Base-by-base conservation (phyloP, 1,284 basidiomycete species). In the Trichosporon coremiiforme region DNA sequence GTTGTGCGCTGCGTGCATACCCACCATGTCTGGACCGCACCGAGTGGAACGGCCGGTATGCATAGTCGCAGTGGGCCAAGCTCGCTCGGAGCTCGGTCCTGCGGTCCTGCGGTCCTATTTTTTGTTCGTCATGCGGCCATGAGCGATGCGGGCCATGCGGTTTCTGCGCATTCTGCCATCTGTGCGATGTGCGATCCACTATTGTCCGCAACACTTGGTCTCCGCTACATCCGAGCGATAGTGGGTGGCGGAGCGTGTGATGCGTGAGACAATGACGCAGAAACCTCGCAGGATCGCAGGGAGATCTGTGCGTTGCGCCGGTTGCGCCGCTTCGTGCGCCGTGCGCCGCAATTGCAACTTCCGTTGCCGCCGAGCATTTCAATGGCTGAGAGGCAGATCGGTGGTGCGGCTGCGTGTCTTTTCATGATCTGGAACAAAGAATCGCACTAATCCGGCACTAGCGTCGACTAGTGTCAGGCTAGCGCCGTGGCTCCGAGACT, bases 371-470 rank as follows among this genome's bases (percentile, higher is more conserved):
- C 41, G 41, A 45, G 41, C 17, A 10, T 45, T 13, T 12, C 9
- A 17, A 41, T 6, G 41, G 17, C n/a, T 25, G 25, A 8, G 20
- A 4, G 20, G 15, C 15, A 25, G 20, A 22, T 25, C 17, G n/a
- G 50, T 17, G 50, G 50, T 53, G 50, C 12, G 50, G 50, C 50
- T 53, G n/a, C 50, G 50, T 53, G 22, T 25, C 50, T 53, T 25
- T 53, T 13, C n/a, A 25, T 53, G 2, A 53, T 25, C 50, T 22
- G 50, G 20, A 22, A 25, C 50, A 53, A 25, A 53, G 9, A 53
- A 53, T 53, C 50, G 50, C 50, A 53, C 22, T 53, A 53, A 22
- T 9, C 50, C 50, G 50, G 50, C 20, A 53, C 50, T 53, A 53
- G 50, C 50, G 50, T 22, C 20, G 8, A 10, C 22, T 53, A 53